Evolutionary conservation across 176 grass and related monocot genomes (phyloP).

Genomic region (Neostapfia colusana): DNA sequence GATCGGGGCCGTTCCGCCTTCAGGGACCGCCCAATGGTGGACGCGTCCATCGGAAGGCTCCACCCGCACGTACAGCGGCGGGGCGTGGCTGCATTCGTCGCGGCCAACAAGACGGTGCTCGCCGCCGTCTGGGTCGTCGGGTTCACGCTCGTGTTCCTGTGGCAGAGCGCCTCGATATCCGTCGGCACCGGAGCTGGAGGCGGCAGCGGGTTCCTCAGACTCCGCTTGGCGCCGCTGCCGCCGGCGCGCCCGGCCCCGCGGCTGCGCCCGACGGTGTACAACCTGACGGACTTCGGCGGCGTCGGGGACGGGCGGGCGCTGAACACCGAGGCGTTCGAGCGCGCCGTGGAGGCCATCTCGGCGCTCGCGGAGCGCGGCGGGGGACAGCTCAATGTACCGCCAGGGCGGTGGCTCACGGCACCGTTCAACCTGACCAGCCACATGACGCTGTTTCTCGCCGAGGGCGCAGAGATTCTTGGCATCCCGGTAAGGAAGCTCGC

Average conservation of each 20-base stretch:
- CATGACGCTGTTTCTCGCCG: slow-evolving; percentile 84
- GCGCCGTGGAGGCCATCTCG: slow-evolving; percentile 61
- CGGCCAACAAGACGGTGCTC: slow-evolving; percentile 55
- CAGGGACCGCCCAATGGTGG: slow-evolving; percentile 42
- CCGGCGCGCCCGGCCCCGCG: slow-evolving; percentile 36
- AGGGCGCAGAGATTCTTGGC: slow-evolving; percentile 75
- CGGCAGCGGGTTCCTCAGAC: not conserved
- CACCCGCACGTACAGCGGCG: slow-evolving; percentile 44
- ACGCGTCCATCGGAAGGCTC: slow-evolving; percentile 41
- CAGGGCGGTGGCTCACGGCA: slow-evolving; percentile 73
- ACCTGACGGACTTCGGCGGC: slow-evolving; percentile 80
- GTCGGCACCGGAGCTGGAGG: slow-evolving; percentile 3
- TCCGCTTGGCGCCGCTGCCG: slow-evolving; percentile 6
- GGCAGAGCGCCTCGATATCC: slow-evolving; percentile 61
- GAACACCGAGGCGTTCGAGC: slow-evolving; percentile 80
- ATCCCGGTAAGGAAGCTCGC: slow-evolving; percentile 55
- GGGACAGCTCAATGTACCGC: slow-evolving; percentile 80
- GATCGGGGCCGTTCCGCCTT: not conserved
- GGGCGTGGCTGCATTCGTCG: slow-evolving; percentile 45
- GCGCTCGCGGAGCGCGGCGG: slow-evolving; percentile 51
- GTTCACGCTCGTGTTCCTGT: slow-evolving; percentile 68
- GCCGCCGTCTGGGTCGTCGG: slow-evolving; percentile 60
- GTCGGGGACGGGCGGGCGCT: slow-evolving; percentile 68
- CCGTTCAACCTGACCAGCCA: slow-evolving; percentile 94
- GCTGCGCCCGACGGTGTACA: slow-evolving; percentile 59